phyloP scores from a whole-genome alignment of 2,329 filamentous ascomycete genomes.

The Mariannaea sp. region DNA sequence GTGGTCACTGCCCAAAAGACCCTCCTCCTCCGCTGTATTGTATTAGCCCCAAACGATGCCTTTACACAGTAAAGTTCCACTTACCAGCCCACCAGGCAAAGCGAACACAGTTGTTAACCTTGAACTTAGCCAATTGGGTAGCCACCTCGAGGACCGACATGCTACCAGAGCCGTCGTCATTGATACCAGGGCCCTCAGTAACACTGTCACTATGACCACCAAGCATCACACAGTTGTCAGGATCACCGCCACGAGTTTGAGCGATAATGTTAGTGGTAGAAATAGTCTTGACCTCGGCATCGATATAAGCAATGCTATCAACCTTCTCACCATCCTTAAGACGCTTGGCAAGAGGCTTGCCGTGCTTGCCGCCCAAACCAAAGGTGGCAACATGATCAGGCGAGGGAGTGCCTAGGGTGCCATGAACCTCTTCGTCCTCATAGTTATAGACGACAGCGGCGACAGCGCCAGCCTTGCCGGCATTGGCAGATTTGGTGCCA shows the following conservation, averaged over 20 bases:
- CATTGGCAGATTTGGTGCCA: constrained; percentile 69
- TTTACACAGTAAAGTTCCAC: neutral
- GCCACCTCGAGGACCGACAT: constrained; percentile 66
- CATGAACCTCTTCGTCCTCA: constrained; percentile 63
- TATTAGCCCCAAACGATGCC: neutral
- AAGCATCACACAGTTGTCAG: constrained; percentile 67
- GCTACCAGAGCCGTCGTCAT: constrained; percentile 75
- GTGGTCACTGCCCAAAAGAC: constrained; percentile 65
- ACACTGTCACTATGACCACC: constrained; percentile 69
- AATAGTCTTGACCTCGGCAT: constrained; percentile 60
- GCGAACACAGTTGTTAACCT: constrained; percentile 67
- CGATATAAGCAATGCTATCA: constrained; percentile 62
- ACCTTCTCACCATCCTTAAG: constrained; percentile 57
- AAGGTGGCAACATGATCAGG: constrained; percentile 69
- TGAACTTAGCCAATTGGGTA: constrained; percentile 60
- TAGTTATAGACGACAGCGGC: constrained; percentile 79
- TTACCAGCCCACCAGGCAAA: constrained; percentile 67
- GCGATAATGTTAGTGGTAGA: constrained; percentile 65
- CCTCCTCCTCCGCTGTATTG: constrained; percentile 62
- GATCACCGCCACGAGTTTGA: constrained; percentile 63
- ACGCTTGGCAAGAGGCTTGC: constrained; percentile 57
- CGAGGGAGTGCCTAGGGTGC: constrained; percentile 68
- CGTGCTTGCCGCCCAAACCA: constrained; percentile 65
- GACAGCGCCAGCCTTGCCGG: constrained; percentile 70
- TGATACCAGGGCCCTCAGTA: constrained; percentile 71